Base-by-base conservation (phyloP, 805 yeast species). In the Candida maris region DNA sequence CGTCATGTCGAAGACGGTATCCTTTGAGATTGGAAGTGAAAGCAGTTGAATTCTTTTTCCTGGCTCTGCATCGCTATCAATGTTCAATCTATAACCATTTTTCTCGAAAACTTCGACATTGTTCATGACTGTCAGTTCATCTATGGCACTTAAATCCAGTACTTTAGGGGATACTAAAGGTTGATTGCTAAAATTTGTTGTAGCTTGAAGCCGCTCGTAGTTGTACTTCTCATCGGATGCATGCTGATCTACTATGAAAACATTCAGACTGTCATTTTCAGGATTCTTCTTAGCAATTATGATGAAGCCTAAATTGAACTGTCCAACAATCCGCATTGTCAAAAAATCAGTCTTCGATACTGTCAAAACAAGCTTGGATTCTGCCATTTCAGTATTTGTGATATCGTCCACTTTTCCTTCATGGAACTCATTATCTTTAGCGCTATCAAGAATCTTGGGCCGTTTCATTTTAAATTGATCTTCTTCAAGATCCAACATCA, bases 191-290 rank as follows among this genome's bases (percentile, higher is more conserved):
- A 89, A 77, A 0, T 65, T 62, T 0, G 84, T 75, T 3, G 67
- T 68, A 13, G 64, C 58, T 47, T 76, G 79, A 12, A 84, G 61
- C 32, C 65, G 67, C 57, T 93, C 98, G 64, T 86, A 93, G 58
- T 93, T 93, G 65, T 53, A 87, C 49, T 89, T 93, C 53, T 93
- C 99, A 63, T 93, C 98, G 46, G 95, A 85, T 1, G 98, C 98
- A 64, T 93, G 99, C 59, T 93, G 99, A 57, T 93, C 99, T 32
- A 93, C 72, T 22, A 93, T 89, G 51, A 93, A 89, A 21, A 91
- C 50, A 52, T 87, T 87, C 6, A 42, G 28, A 30, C 58, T 59
- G 17, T 61, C 58, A n/a, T 55, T 47, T 3, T 56, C 55, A n/a
- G 44, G 49, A 3, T 56, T 53, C n/a, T 60, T 58, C 34, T 79